Evolutionary conservation across 306 rosid species (phyloP), one percentile per base, ranked within the genome.

Genomic region (Rosa rugosa): DNA sequence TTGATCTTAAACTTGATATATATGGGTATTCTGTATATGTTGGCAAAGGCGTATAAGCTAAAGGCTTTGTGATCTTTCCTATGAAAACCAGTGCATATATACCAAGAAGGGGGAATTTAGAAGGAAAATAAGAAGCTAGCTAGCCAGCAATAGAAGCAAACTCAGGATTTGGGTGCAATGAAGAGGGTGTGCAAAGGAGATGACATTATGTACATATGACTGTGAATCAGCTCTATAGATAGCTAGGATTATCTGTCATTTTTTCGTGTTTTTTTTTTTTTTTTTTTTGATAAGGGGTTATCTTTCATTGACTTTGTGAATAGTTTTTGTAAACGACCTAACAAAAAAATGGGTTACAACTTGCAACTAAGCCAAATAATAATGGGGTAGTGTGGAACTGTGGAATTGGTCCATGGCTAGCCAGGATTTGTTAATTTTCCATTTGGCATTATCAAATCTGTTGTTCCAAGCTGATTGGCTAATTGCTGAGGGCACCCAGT

Each of bases 1-100:
- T 59, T 54, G 9, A 54, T 54, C 12, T n/a, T n/a, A 54, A 54
- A 94, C 96, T 11, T 56, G 47, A 40, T 47, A 31, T 11, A 70
- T 27, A 7, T 20, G 9, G 0, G 25, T 54, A 7, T 23, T 36
- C 25, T 47, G 8, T 51, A 16, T 51, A 17, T 51, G 56, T 13
- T 14, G 10, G 4, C 27, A 6, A 56, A 6, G 23, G 62, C 62
- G 23, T 20, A 20, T 20, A 6, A 54, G 53, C 17, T 54, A 20
- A 5, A 57, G 31, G 31, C 64, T 57, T 54, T 57, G 12, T 57
- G 13, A 8, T 9, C 1, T 57, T 57, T 5, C 64, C 34, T 8
- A 6, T 23, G 64, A 23, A 57, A 57, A 57, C 3, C 31, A 22
- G 31, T n/a, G 65, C 31, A 22, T 22, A 57, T 57, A 57, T 57